phyloP scores from a whole-genome alignment of 179 eudicot genomes.

The Spergularia azorica region DNA sequence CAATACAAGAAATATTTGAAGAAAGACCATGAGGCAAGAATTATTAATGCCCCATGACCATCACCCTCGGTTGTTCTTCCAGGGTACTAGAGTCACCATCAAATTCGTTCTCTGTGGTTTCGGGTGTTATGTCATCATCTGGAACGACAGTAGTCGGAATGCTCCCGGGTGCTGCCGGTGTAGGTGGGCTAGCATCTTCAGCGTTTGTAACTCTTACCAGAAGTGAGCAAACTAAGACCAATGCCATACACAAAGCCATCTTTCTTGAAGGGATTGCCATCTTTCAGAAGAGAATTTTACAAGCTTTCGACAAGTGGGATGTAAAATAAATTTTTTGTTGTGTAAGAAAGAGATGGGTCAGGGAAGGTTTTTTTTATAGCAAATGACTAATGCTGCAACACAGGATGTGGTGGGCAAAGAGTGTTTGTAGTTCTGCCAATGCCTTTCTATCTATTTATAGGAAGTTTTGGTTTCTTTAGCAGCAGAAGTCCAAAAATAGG shows the following conservation, averaged over 20 bases:
- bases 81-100: background rate
- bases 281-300: background rate
- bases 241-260: conserved; percentile 11
- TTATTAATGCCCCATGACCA: conserved; percentile 5
- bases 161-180: background rate
- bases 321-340: background rate
- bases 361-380: background rate
- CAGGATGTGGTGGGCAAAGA: background rate
- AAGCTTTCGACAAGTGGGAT: background rate
- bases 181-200: background rate
- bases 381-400: background rate
- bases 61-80: conserved; percentile 5
- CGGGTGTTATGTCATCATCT: background rate
- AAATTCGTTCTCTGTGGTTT: background rate
- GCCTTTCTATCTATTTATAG: background rate
- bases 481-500: background rate
- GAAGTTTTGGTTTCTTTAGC: background rate
- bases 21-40: background rate
- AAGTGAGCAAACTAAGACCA: conserved; percentile 12
- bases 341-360: background rate
- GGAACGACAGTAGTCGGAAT: background rate
- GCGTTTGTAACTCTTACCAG: conserved; percentile 7
- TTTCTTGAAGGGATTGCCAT: conserved; percentile 5
- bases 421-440: background rate
- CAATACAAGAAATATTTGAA: background rate